Base-by-base conservation (phyloP, 1,284 basidiomycete genomes). In the Boletus subluridellus region DNA sequence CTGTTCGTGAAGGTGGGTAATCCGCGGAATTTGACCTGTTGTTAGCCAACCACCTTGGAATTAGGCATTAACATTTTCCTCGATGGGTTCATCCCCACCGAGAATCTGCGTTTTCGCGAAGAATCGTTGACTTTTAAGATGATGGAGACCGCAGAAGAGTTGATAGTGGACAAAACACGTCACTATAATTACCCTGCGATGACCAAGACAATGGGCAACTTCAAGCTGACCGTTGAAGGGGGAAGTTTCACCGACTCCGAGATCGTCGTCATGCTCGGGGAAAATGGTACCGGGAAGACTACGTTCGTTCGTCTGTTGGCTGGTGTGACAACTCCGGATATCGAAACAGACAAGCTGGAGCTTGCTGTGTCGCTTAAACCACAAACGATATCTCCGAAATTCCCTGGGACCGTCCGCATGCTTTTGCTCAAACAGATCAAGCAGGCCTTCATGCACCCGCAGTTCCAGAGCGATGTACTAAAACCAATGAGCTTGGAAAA, bases 261-360 rank as follows among this genome's bases (percentile, higher is more conserved):
- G 73, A 98, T 98, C 73, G 93, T 98, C 65, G 95, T 98, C 72
- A 92, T 98, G 87, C 80, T 98, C 38, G 95, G 95, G 61, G 95
- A 98, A 82, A 98, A 98, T 75, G 95, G 95, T 55, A 98, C 94
- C 11, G 95, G 95, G 49, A 98, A 98, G 82, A 97, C 95, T 50
- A 98, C 95, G 0, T 92, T 98, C 72, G 92, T 98, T 60, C 90
- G 94, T 63, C 78, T 98, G 55, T 82, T 98, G 56, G 94, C 94
- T 9, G 95, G 95, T 51, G 87, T 94, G 63, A 85, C 82, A 28
- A 54, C 59, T 26, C 94, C 95, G 9, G 95, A 98, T 77, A 76
- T 84, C 61, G 87, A 89, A 74, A 83, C 85, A 35, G 89, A 92
- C 74, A 90, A 89, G 74, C 86, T 89, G 76, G 82, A 86, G 42